These are phyloP conservation scores for Cladosporium sphaerospermum DNA, from an alignment of 2,329 filamentous ascomycete species.

Conservation along the genomic window DNA sequence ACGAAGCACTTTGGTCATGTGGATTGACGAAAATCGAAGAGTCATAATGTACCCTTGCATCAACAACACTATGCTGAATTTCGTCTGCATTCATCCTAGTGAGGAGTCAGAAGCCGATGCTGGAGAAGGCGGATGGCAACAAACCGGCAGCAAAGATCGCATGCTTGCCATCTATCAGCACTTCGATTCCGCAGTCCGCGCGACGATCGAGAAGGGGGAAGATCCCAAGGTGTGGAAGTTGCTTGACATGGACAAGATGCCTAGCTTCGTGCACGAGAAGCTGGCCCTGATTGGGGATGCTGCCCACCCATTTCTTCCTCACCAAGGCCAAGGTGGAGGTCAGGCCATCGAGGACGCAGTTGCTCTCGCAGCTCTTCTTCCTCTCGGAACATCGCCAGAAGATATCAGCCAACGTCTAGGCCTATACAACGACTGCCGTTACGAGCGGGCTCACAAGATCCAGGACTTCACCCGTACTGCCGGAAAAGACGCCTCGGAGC, in stretches of 20 bases:
- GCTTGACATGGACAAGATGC: constrained; percentile 56
- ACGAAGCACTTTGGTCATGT: constrained; percentile 38
- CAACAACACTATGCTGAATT: constrained; percentile 44
- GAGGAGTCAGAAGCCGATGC: constrained; percentile 20
- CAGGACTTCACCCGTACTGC: constrained; percentile 52
- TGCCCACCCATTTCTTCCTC: constrained; percentile 61
- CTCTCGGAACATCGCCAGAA: constrained; percentile 35
- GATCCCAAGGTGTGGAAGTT: constrained; percentile 48
- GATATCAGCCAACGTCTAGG: constrained; percentile 52
- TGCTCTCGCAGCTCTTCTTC: constrained; percentile 52
- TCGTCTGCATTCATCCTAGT: constrained; percentile 38
- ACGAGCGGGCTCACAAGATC: constrained; percentile 51
- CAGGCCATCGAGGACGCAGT: constrained; percentile 63
- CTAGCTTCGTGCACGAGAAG: constrained; percentile 48
- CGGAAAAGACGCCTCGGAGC: constrained; percentile 32
- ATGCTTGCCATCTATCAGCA: constrained; percentile 36
- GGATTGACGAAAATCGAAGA: constrained; percentile 37
- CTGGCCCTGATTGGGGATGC: constrained; percentile 60
- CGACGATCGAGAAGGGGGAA: constrained; percentile 35
- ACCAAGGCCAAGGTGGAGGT: constrained; percentile 57
- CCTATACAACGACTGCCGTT: constrained; percentile 53
- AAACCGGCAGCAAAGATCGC: constrained; percentile 30
- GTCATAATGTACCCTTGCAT: constrained; percentile 45
- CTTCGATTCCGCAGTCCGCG: constrained; percentile 32
- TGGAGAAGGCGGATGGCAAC: constrained; percentile 30